A percentile compares a stretch with the other conserved stretches of the same genome.
These are phyloP conservation scores for Peronospora destructor DNA, from an alignment of 352 stramenopile species.

Conservation along the genomic window DNA sequence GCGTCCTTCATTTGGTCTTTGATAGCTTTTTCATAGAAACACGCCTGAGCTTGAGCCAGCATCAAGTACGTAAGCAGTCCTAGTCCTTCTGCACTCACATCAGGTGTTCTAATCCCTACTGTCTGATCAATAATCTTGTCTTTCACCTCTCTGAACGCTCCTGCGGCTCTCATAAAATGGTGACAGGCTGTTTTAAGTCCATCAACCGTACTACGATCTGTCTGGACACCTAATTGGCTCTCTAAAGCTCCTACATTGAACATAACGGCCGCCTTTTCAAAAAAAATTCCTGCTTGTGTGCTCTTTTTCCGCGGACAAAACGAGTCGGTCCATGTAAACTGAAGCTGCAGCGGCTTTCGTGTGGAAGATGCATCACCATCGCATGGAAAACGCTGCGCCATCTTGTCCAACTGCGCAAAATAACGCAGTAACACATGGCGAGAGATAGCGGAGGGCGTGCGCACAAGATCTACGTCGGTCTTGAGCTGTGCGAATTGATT, in stretches of 20 bases:
- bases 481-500: constrained; percentile 52
- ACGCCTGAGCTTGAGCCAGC: constrained; percentile 83
- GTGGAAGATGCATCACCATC: constrained; percentile 13
- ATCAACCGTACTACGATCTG: constrained; percentile 59
- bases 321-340: constrained; percentile 89
- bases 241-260: constrained; percentile 84
- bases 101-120: constrained; percentile 38
- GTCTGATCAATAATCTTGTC: constrained; percentile 43
- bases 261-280: constrained; percentile 77
- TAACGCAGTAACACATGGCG: constrained; percentile 70
- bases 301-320: constrained; percentile 86
- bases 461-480: constrained; percentile 61
- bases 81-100: constrained; percentile 63
- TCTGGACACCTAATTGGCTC: constrained; percentile 75
- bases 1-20: constrained; percentile 82
- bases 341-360: constrained; percentile 35
- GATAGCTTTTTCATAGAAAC: constrained; percentile 89
- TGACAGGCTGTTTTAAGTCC: constrained; percentile 79
- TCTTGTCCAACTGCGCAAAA: constrained; percentile 62
- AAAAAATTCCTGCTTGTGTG: constrained; percentile 50
- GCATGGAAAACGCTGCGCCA: constrained; percentile 55
- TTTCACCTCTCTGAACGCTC: constrained; percentile 60
- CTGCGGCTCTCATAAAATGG: constrained; percentile 82
- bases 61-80: constrained; percentile 66
- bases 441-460: constrained; percentile 58